These are phyloP conservation scores for Lodderomyces elongisporus DNA, from an alignment of 1,139 yeast genomes.

Conservation along the genomic window DNA sequence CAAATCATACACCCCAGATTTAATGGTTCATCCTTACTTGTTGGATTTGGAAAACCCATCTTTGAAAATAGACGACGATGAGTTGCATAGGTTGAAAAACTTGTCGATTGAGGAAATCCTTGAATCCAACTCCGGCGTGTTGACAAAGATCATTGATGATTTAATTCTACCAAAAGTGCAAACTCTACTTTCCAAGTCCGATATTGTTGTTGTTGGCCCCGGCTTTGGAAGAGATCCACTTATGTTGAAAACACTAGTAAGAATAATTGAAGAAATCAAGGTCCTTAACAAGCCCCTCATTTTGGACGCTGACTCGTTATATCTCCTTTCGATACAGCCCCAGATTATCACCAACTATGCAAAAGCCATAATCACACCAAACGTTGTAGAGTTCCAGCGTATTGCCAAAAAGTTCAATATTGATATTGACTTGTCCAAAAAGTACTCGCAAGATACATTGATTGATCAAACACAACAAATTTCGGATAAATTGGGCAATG, in stretches of 20 bases:
- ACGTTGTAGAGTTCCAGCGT: constrained; percentile 77
- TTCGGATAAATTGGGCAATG: constrained; percentile 56
- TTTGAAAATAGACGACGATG: constrained; percentile 13
- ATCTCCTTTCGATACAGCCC: constrained; percentile 53
- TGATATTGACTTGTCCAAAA: constrained; percentile 25
- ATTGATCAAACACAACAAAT: constrained; percentile 34
- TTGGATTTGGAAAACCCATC: constrained; percentile 26
- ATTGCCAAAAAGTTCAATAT: constrained; percentile 45
- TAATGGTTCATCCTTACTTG: constrained; percentile 94
- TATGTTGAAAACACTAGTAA: constrained; percentile 57
- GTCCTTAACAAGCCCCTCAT: constrained; percentile 58
- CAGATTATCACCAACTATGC: constrained; percentile 44
- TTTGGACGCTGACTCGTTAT: constrained; percentile 87
- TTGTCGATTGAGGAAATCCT: constrained; percentile 20
- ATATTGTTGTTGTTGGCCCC: constrained; percentile 85
- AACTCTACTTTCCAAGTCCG: constrained; percentile 58
- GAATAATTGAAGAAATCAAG: constrained; percentile 54
- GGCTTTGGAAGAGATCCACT: constrained; percentile 82
- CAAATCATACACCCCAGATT: constrained; percentile 83
- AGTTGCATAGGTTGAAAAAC: constrained; percentile 14
- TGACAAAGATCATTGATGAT: constrained; percentile 32
- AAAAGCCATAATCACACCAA: constrained; percentile 77
- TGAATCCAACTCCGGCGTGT: constrained; percentile 13
- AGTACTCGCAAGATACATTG: constrained; percentile 17
- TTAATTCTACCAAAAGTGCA: constrained; percentile 53